phyloP scores from a whole-genome alignment of 352 stramenopile genomes.

The Phytophthora aleatoria region DNA sequence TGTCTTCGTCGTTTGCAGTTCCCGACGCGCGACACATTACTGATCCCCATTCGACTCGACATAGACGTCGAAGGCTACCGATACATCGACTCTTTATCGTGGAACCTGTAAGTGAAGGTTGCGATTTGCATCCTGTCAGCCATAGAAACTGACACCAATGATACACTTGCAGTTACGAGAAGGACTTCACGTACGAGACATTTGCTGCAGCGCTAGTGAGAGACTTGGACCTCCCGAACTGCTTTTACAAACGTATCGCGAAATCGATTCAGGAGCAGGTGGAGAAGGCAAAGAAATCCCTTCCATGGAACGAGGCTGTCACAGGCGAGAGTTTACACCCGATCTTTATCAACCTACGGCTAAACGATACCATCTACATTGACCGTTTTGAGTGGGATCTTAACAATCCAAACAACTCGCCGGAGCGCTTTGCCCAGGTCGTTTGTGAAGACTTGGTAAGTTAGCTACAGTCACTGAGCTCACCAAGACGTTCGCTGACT shows the following conservation, averaged over 20 bases:
- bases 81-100: slow-evolving; percentile 85
- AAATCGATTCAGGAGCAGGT: slow-evolving; percentile 72
- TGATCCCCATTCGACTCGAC: slow-evolving; percentile 78
- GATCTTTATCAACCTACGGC: slow-evolving; percentile 82
- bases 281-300: slow-evolving; percentile 56
- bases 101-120: slow-evolving; percentile 57
- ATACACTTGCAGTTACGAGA: slow-evolving; percentile 50
- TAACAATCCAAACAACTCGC: slow-evolving; percentile 65
- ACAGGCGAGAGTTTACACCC: slow-evolving; percentile 67
- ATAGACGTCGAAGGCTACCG: slow-evolving; percentile 81
- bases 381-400: slow-evolving; percentile 87
- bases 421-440: slow-evolving; percentile 66
- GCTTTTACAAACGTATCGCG: slow-evolving; percentile 71
- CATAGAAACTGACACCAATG: background rate
- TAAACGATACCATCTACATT: slow-evolving; percentile 84
- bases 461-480: background rate
- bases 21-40: slow-evolving; percentile 47
- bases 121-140: background rate
- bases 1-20: slow-evolving; percentile 35
- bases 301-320: slow-evolving; percentile 65
- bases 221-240: slow-evolving; percentile 76
- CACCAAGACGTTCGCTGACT: background rate
- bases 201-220: slow-evolving; percentile 71
- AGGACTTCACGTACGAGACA: slow-evolving; percentile 77
- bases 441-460: slow-evolving; percentile 76